Conservation (phyloP, 1,284 basidiomycete genomes). For the Cystobasidium pallidum region DNA sequence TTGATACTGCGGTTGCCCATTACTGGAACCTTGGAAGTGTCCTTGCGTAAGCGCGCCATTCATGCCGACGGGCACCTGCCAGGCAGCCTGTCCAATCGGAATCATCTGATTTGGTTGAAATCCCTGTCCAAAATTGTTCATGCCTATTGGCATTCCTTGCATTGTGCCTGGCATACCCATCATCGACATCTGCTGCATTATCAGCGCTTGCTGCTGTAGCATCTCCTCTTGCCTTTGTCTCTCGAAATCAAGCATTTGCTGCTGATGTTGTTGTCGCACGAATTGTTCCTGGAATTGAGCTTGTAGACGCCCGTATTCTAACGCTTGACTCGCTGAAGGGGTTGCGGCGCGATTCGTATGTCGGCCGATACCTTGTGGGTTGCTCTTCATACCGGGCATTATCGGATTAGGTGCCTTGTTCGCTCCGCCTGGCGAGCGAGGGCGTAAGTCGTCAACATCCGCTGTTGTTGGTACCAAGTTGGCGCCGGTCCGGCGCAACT, state of each 20-base stretch:
- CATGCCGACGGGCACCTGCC: slow-evolving; percentile 19
- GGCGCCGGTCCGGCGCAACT: background rate
- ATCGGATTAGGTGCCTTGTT: background rate
- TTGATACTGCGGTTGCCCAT: slow-evolving; percentile 31
- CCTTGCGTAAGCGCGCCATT: slow-evolving; percentile 6
- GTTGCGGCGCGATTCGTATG: slow-evolving; percentile 40
- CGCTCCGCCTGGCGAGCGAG: slow-evolving; percentile 32
- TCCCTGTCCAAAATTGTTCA: background rate
- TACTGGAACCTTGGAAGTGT: slow-evolving; percentile 10
- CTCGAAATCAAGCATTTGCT: slow-evolving; percentile 29
- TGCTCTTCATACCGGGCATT: slow-evolving; percentile 40
- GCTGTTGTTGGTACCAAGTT: slow-evolving; percentile 35
- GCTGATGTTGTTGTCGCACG: slow-evolving; percentile 38
- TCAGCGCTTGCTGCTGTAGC: slow-evolving; percentile 27
- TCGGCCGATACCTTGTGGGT: slow-evolving; percentile 41
- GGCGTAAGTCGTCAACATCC: slow-evolving; percentile 29
- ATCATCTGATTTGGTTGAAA: slow-evolving; percentile 4
- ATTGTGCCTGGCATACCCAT: slow-evolving; percentile 18
- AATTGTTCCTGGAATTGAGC: slow-evolving; percentile 34
- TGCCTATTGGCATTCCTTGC: slow-evolving; percentile 34
- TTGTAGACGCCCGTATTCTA: slow-evolving; percentile 30
- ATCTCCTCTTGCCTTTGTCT: slow-evolving; percentile 25
- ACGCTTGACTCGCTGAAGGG: slow-evolving; percentile 34
- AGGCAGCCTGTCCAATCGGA: slow-evolving; percentile 3
- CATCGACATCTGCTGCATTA: slow-evolving; percentile 39